Evolutionary conservation across 192 early-diverging fungal genomes (phyloP).

Genomic region (Coemansia sp.): DNA sequence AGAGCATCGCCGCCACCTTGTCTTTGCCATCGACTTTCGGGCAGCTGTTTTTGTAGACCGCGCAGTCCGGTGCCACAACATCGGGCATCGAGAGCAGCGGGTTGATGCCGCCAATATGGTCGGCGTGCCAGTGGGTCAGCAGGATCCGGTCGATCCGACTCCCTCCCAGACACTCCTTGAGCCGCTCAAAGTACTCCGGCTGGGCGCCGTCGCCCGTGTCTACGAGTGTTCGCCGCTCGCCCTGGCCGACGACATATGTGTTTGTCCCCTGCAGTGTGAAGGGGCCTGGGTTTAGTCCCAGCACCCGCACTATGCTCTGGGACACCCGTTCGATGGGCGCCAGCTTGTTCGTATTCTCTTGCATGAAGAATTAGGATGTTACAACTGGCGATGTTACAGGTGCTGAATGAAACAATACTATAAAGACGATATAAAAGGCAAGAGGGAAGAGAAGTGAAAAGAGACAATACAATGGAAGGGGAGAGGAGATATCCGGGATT

Average conservation of each 20-base stretch:
- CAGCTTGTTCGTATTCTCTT: constrained; percentile 55
- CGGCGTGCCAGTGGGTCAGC: constrained; percentile 78
- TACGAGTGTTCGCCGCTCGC: constrained; percentile 66
- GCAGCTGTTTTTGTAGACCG: constrained; percentile 31
- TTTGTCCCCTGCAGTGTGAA: constrained; percentile 89
- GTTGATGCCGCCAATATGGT: constrained; percentile 74
- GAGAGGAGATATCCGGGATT: not conserved
- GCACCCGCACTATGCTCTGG: constrained; percentile 62
- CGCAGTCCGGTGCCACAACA: constrained; percentile 13
- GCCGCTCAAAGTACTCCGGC: constrained; percentile 62
- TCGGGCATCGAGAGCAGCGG: constrained; percentile 23
- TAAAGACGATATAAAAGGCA: constrained; percentile 1
- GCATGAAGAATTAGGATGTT: too few relatives aligned
- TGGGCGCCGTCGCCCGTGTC: constrained; percentile 78
- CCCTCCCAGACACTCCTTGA: constrained; percentile 57
- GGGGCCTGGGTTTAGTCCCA: constrained; percentile 78
- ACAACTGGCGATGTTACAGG: too few relatives aligned
- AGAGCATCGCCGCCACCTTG: constrained; percentile 8
- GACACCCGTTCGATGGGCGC: constrained; percentile 60
- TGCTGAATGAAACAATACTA: not conserved
- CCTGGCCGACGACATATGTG: constrained; percentile 83
- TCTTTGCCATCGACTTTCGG: constrained; percentile 1
- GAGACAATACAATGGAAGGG: not conserved
- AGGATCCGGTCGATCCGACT: constrained; percentile 63
- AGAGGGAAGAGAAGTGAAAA: not conserved